Base-by-base conservation (phyloP, 768 basidiomycete genomes). In the Podaxis rugospora region DNA sequence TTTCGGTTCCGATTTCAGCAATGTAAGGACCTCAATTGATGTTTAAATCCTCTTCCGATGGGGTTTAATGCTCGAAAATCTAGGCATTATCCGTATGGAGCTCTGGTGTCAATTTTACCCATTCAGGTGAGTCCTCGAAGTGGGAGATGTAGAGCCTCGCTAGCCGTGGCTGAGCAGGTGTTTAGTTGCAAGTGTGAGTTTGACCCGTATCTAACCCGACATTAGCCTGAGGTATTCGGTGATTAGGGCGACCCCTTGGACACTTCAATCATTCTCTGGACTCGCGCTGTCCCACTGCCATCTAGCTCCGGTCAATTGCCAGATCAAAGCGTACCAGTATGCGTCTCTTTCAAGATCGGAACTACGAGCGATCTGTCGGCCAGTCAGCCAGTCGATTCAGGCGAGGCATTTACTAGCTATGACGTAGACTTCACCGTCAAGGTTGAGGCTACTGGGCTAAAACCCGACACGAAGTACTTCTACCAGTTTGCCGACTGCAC, bases 371-470 rank as follows among this genome's bases (percentile, higher is more conserved):
- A 69, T 40, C 67, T 80, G 32, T 74, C n/a, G 68, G 76, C 32
- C 32, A 32, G 76, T 3, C 64, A 66, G n/a, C 67, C 75, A 0
- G 65, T 80, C 46, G 73, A 80, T 63, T 73, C 76, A 9, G 82
- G 79, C 13, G 71, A 82, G 56, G 83, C 80, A 1, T 84, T 83
- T 68, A 83, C 83, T 0, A 78, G 74, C 57, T 80, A 80, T 58
- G 85, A 87, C 56, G 82, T 86, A 39, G 83, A 84, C 66, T 85
- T 76, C 68, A 85, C 84, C 1, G 75, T 84, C 64, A 86, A 86
- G 68, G 80, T 86, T 14, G 85, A 86, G 63, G 83, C 84, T 3
- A 76, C 72, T 1, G 75, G 75, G 3, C 68, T 87, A 51, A 64
- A 73, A 47, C 74, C 84, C 0, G 83, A 84, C 63, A 82, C 79